phyloP scores from a whole-genome alignment of 345 rosid genomes.

The rapeseed (Brassica napus) region Da-Ae NC_063436.1:24568501-24569000 shows the following conservation, averaged over 20 bases:
- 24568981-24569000: conserved; percentile 14
- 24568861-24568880: conserved; percentile 11
- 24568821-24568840: neutral
- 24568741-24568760: neutral
- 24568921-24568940: neutral
- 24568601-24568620: too few relatives aligned
- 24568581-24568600: neutral
- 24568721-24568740: too few relatives aligned
- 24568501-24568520: neutral
- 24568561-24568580: neutral
- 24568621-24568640: too few relatives aligned
- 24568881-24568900: neutral
- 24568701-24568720: too few relatives aligned
- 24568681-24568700: too few relatives aligned
- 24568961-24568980: conserved; percentile 7
- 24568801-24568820: neutral
- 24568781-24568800: neutral
- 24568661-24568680: too few relatives aligned
- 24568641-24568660: too few relatives aligned
- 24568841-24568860: neutral
- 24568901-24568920: neutral
- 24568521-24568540: neutral
- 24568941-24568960: neutral
- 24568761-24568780: neutral
- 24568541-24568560: neutral